Base-by-base conservation (phyloP, 305 asterid species). In the Caryopteris hybrid region DNA sequence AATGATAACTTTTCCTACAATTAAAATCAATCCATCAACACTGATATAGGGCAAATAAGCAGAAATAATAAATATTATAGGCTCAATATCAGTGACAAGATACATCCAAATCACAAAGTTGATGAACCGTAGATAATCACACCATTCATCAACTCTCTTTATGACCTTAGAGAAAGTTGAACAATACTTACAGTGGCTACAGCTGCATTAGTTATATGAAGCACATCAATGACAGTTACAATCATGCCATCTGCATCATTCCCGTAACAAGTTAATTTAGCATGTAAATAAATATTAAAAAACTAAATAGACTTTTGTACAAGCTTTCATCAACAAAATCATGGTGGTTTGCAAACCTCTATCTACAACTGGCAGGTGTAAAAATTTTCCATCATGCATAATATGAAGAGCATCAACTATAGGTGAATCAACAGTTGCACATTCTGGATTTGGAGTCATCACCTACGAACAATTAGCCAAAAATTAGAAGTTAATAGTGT, bases 321-420 rank as follows among this genome's bases (percentile, higher is more conserved):
- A 71, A 47, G 38, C 33, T 55, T 55, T 50, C 52, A 63, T 61
- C 64, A 60, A 45, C 64, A 60, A 51, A 60, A 55, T 48, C 55
- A 57, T 3, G 38, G 18, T 50, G 43, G 39, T 12, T 5, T 45
- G 64, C 51, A 14, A 81, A 94, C 99, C 99, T 88, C 74, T 84
- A 76, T 95, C 95, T 66, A 94, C 81, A 47, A 87, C 90, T 39
- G 97, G 98, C 73, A 95, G 96, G 80, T 95, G 97, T 72, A 95
- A 76, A 76, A 91, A 91, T 78, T 83, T 87, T 16, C 99, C 96
- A 61, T 91, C 97, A 69, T 95, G 99, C 98, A 95, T 95, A 55
- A 86, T 89, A 70, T 91, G 99, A 81, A 95, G 89, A 75, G 99
- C 99, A 77, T 95, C 98, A 55, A 95, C 98, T 68, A 95, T 95